These are phyloP conservation scores for Stereocaulon alpinum DNA, from an alignment of 495 filamentous ascomycete genomes.

Conservation along the genomic window DNA sequence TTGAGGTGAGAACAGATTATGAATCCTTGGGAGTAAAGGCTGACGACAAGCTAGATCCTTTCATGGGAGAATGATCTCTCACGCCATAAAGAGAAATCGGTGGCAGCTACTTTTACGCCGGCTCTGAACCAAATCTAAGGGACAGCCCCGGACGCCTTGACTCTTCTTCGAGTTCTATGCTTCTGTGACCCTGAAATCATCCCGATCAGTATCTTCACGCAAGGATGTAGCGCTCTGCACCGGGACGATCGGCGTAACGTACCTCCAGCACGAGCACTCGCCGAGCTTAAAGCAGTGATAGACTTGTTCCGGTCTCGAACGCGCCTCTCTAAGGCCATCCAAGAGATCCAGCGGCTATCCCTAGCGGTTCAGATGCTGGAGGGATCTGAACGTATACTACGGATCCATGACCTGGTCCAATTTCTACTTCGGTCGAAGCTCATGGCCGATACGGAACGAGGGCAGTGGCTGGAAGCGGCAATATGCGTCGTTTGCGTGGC, in stretches of 20 bases:
- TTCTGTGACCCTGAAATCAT: constrained; percentile 11
- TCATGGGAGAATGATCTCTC: constrained; percentile 14
- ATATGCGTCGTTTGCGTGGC: constrained; percentile 13
- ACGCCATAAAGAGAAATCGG: constrained; percentile 15
- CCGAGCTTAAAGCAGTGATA: neutral
- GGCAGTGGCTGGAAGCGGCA: constrained; percentile 10
- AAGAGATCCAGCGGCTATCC: constrained; percentile 12
- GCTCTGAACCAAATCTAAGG: neutral
- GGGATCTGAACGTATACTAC: neutral
- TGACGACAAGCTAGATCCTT: too few relatives aligned
- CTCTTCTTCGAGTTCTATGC: constrained; percentile 6
- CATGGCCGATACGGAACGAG: constrained; percentile 7
- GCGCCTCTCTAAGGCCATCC: constrained; percentile 7
- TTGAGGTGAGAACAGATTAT: neutral
- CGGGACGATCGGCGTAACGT: neutral
- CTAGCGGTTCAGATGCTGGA: neutral
- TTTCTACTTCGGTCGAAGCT: constrained; percentile 8
- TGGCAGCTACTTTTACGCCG: constrained; percentile 6
- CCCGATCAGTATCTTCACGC: constrained; percentile 9
- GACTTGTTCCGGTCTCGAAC: constrained; percentile 4
- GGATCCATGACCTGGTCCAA: constrained; percentile 12
- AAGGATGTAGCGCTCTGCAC: constrained; percentile 4
- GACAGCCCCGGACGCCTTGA: constrained; percentile 4
- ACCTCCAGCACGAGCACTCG: neutral
- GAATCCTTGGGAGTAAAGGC: too few relatives aligned